phyloP scores from a whole-genome alignment of 331 rosid species.

The Pyrus hybrid region DNA sequence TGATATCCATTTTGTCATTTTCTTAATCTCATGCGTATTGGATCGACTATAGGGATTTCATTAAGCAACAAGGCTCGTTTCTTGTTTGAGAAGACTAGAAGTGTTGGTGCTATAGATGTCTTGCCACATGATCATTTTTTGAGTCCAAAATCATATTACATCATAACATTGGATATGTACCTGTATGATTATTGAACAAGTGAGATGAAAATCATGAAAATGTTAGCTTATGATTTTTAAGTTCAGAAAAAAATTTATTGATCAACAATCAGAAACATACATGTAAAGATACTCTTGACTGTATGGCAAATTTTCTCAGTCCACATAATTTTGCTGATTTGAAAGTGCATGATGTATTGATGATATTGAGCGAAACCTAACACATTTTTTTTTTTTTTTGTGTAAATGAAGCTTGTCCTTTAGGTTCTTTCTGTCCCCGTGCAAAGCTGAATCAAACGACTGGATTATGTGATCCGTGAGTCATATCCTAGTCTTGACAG shows the following conservation, averaged over 20 bases:
- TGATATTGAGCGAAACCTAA: not conserved
- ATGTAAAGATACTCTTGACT: not conserved
- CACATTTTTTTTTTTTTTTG: not conserved
- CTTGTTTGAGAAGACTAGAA: not conserved
- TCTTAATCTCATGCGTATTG: not conserved
- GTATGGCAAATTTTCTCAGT: not conserved
- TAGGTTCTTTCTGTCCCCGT: conserved; percentile 73
- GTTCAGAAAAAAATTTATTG: not conserved
- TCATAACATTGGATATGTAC: not conserved
- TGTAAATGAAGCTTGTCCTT: conserved; percentile 76
- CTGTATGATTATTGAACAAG: not conserved
- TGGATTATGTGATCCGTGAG: conserved; percentile 85
- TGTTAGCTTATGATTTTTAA: not conserved
- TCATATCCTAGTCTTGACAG: conserved; percentile 6
- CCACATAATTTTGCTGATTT: not conserved
- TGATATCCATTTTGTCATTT: not conserved
- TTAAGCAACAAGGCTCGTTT: not conserved
- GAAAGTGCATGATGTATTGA: not conserved
- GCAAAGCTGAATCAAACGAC: conserved; percentile 44
- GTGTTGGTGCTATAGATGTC: not conserved
- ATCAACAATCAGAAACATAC: not conserved
- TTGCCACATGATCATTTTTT: not conserved
- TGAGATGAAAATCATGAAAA: not conserved
- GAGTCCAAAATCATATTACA: not conserved
- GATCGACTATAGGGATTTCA: not conserved